Conservation (phyloP, 2,329 filamentous ascomycete species). For the Epichloe hybrida region DNA sequence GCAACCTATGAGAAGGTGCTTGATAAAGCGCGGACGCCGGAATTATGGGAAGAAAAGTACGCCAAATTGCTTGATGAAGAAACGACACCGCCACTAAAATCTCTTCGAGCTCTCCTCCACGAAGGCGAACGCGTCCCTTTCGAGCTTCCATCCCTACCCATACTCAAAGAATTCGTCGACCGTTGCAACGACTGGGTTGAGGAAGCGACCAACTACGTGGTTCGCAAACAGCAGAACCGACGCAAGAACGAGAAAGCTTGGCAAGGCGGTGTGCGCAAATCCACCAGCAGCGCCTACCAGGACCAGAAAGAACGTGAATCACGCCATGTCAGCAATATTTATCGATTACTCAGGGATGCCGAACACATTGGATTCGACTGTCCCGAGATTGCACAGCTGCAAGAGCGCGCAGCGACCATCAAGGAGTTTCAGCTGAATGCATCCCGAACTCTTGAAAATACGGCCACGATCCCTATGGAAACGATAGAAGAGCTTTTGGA, state of each 20-base stretch:
- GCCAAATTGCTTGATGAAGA: constrained; percentile 74
- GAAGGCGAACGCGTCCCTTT: constrained; percentile 96
- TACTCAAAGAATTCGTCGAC: constrained; percentile 81
- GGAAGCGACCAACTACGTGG: constrained; percentile 90
- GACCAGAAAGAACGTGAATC: constrained; percentile 77
- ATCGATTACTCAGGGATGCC: constrained; percentile 69
- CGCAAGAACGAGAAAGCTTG: constrained; percentile 86
- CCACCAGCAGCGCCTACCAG: constrained; percentile 36
- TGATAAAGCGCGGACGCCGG: constrained; percentile 76
- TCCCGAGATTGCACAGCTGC: constrained; percentile 73
- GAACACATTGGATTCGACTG: constrained; percentile 87
- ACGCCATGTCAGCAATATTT: constrained; percentile 79
- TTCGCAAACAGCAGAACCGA: constrained; percentile 92
- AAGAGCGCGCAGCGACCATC: constrained; percentile 75
- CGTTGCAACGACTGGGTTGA: constrained; percentile 97
- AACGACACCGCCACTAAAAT: constrained; percentile 71
- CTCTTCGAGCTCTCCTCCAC: constrained; percentile 66
- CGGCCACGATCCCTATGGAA: constrained; percentile 47
- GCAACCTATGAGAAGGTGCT: constrained; percentile 59
- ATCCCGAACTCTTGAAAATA: constrained; percentile 53
- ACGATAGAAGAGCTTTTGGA: constrained; percentile 89
- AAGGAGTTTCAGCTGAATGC: constrained; percentile 72
- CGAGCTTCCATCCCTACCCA: constrained; percentile 67
- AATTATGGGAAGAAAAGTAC: constrained; percentile 83
- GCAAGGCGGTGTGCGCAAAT: constrained; percentile 61